phyloP scores from a whole-genome alignment of 371 early-diverging fungal species.

The Apophysomyces sp. region DNA sequence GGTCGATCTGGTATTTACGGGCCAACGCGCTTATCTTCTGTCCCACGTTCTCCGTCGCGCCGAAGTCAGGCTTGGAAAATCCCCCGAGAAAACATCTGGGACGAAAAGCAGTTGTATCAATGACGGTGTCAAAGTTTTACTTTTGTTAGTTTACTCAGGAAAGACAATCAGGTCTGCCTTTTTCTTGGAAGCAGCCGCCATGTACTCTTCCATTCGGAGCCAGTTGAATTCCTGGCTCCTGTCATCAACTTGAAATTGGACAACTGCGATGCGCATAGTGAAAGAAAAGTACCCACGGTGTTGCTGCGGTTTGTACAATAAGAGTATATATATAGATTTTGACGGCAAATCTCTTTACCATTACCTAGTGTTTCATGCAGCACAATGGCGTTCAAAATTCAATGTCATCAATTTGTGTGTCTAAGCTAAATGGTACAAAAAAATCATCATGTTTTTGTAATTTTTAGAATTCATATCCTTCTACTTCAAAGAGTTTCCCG shows the following conservation, averaged over 20 bases:
- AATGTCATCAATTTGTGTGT: too few species aligned
- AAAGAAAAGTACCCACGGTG: background rate
- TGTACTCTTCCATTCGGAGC: slow-evolving; percentile 14
- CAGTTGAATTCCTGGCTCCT: slow-evolving; percentile 7
- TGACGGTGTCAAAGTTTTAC: background rate
- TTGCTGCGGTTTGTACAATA: background rate
- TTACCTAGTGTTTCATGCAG: too few species aligned
- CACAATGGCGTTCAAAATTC: too few species aligned
- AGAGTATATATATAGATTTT: too few species aligned
- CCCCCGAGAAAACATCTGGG: slow-evolving; percentile 23
- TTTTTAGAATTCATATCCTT: slow-evolving; percentile 70
- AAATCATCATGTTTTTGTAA: too few species aligned
- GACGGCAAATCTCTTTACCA: too few species aligned
- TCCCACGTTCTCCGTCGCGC: background rate
- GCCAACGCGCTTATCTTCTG: slow-evolving; percentile 19
- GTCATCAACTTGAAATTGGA: slow-evolving; percentile 11
- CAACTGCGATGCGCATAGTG: slow-evolving; percentile 8
- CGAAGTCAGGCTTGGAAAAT: background rate
- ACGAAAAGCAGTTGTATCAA: background rate
- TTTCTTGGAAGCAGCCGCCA: slow-evolving; percentile 7
- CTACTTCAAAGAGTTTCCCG: slow-evolving; percentile 82
- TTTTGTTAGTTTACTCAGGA: slow-evolving; percentile 18
- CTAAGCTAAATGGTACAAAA: too few species aligned
- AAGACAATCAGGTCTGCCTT: slow-evolving; percentile 22
- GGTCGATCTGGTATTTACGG: slow-evolving; percentile 23